Percentiles rank a stretch among this genome's conserved stretches.
Conservation (phyloP, 805 yeast species). For the Ogataea glucozyma region DNA sequence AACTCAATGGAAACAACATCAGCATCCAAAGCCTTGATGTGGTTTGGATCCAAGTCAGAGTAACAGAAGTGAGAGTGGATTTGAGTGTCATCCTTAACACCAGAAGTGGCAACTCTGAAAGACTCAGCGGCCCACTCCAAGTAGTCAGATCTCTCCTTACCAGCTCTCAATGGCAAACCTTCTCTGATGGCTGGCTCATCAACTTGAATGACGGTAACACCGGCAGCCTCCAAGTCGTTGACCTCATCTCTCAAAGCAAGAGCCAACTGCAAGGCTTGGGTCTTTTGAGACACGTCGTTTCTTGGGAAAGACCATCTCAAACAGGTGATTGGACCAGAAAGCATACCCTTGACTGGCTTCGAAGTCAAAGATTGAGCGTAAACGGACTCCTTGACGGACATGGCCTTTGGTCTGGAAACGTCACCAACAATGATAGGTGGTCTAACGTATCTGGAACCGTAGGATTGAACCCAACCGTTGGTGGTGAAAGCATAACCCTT, state of each 20-base stretch:
- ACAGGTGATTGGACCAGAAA: slow-evolving; percentile 99
- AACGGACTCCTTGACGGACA: slow-evolving; percentile 99
- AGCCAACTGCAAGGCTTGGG: slow-evolving; percentile 95
- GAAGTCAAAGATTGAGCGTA: slow-evolving; percentile 96
- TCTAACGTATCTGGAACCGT: slow-evolving; percentile 99
- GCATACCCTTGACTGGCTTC: slow-evolving; percentile 99
- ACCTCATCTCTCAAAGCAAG: slow-evolving; percentile 99
- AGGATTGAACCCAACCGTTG: slow-evolving; percentile 99
- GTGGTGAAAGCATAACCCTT: slow-evolving; percentile 98
- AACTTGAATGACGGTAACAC: slow-evolving; percentile 96
- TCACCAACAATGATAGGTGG: slow-evolving; percentile 99
- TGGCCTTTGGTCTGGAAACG: slow-evolving; percentile 96
- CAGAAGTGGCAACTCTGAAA: slow-evolving; percentile 99
- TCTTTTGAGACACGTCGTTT: slow-evolving; percentile 91
- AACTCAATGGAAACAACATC: slow-evolving; percentile 99
- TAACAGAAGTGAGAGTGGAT: slow-evolving; percentile 99
- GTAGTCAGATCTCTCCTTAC: slow-evolving; percentile 94
- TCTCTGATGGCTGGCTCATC: slow-evolving; percentile 99
- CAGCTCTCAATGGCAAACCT: slow-evolving; percentile 99
- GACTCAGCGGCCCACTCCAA: slow-evolving; percentile 99
- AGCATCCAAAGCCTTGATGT: slow-evolving; percentile 98
- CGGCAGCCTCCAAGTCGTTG: slow-evolving; percentile 96
- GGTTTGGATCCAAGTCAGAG: slow-evolving; percentile 99
- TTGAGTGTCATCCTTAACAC: slow-evolving; percentile 93
- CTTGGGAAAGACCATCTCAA: slow-evolving; percentile 99